phyloP scores from a whole-genome alignment of 139 green algal species.

The Protoeuglena noctilucae region DNA sequence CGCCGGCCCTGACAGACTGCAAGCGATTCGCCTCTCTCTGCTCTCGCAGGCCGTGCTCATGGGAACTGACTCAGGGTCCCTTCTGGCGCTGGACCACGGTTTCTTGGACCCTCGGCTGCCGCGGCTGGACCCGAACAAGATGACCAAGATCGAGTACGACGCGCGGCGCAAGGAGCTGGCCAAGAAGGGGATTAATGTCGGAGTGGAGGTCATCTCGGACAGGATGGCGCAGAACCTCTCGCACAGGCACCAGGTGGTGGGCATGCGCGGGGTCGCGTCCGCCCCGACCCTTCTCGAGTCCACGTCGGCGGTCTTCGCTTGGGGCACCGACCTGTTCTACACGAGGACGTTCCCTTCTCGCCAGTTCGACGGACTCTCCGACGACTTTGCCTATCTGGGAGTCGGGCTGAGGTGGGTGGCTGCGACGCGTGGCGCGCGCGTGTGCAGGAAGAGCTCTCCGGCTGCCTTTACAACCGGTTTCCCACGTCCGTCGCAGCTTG shows the following conservation, averaged over 20 bases:
- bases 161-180: slow-evolving; percentile 1
- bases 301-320: neutral
- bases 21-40: no score
- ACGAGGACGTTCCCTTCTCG: neutral
- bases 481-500: no score
- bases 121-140: neutral
- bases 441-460: no score
- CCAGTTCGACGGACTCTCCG: neutral
- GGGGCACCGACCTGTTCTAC: neutral
- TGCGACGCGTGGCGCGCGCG: no score
- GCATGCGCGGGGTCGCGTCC: neutral
- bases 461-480: no score
- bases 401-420: no score
- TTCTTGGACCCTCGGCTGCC: neutral
- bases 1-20: no score
- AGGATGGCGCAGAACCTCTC: neutral
- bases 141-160: neutral
- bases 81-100: slow-evolving; percentile 1
- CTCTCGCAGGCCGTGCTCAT: no score
- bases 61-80: neutral
- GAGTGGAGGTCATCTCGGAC: no score
- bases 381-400: neutral
- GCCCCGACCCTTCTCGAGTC: neutral
- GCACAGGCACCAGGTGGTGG: slow-evolving; percentile 3
- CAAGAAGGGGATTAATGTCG: no score